Conservation (phyloP, 192 early-diverging fungal genomes). For the Dissophora globulifera region DNA sequence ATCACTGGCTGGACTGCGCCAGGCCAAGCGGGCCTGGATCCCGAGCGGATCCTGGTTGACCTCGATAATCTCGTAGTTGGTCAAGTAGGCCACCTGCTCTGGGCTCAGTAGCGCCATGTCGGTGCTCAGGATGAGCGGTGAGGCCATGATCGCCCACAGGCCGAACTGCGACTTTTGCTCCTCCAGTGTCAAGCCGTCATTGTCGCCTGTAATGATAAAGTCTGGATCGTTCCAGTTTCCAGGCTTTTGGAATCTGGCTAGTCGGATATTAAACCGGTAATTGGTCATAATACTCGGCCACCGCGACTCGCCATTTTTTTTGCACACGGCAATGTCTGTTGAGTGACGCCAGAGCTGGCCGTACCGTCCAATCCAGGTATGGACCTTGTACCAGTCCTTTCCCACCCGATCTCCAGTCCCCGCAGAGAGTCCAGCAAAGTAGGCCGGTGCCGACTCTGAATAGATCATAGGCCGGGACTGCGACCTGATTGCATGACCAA, state of each 20-base stretch:
- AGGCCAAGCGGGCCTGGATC: constrained; percentile 30
- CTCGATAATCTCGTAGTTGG: constrained; percentile 63
- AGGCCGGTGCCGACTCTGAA: constrained; percentile 55
- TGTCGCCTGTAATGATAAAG: constrained; percentile 58
- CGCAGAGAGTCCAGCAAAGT: constrained; percentile 49
- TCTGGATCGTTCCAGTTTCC: constrained; percentile 56
- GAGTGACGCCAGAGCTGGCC: constrained; percentile 57
- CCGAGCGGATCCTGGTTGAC: constrained; percentile 71
- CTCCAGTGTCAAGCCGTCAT: constrained; percentile 41
- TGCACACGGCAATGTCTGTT: constrained; percentile 44
- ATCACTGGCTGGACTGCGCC: constrained; percentile 23
- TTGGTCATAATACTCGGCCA: constrained; percentile 52
- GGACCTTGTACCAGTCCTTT: constrained; percentile 54
- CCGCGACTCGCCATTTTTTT: constrained; percentile 33
- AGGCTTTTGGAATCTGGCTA: constrained; percentile 47
- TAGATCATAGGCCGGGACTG: constrained; percentile 44
- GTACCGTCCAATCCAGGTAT: constrained; percentile 50
- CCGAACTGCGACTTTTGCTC: constrained; percentile 63
- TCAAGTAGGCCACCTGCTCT: constrained; percentile 50
- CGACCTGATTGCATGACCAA: constrained; percentile 14
- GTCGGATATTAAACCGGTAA: constrained; percentile 55
- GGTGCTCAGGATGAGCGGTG: constrained; percentile 68
- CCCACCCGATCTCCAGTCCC: constrained; percentile 41
- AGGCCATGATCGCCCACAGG: constrained; percentile 67
- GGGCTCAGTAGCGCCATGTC: constrained; percentile 53